Percentiles rank a stretch among this genome's conserved stretches.
Conservation (phyloP, 495 filamentous ascomycete species). For the Aspergillus hancockii region DNA sequence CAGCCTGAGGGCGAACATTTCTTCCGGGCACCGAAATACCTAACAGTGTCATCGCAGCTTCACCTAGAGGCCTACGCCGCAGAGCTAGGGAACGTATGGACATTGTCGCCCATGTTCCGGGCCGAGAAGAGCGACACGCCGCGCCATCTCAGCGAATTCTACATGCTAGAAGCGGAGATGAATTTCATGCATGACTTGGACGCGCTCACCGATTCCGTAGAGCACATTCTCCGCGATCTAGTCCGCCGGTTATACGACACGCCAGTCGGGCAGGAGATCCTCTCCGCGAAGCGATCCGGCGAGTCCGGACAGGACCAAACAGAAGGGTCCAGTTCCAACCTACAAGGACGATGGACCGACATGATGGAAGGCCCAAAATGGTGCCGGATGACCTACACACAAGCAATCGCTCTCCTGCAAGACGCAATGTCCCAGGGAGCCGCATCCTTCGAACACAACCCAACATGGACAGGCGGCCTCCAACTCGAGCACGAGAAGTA, state of each 20-base stretch:
- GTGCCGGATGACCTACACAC: slow-evolving; percentile 83
- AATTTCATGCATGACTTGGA: slow-evolving; percentile 71
- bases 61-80: slow-evolving; percentile 93
- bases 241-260: slow-evolving; percentile 56
- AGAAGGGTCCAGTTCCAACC: slow-evolving; percentile 38
- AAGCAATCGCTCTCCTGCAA: slow-evolving; percentile 70
- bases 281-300: slow-evolving; percentile 41
- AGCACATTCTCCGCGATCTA: slow-evolving; percentile 70
- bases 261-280: slow-evolving; percentile 63
- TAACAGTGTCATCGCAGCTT: slow-evolving; percentile 92
- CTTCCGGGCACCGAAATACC: slow-evolving; percentile 88
- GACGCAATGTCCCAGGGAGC: slow-evolving; percentile 51
- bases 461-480: slow-evolving; percentile 72
- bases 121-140: slow-evolving; percentile 94
- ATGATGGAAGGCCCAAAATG: slow-evolving; percentile 60
- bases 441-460: slow-evolving; percentile 62
- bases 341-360: slow-evolving; percentile 70
- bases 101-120: slow-evolving; percentile 88
- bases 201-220: slow-evolving; percentile 74
- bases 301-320: slow-evolving; percentile 37
- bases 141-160: slow-evolving; percentile 95
- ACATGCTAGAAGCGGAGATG: slow-evolving; percentile 94
- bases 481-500: slow-evolving; percentile 93
- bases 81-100: slow-evolving; percentile 88
- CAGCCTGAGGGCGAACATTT: slow-evolving; percentile 52